Conservation (phyloP, 176 grass and related monocot species). For the Avena sativa region DNA sequence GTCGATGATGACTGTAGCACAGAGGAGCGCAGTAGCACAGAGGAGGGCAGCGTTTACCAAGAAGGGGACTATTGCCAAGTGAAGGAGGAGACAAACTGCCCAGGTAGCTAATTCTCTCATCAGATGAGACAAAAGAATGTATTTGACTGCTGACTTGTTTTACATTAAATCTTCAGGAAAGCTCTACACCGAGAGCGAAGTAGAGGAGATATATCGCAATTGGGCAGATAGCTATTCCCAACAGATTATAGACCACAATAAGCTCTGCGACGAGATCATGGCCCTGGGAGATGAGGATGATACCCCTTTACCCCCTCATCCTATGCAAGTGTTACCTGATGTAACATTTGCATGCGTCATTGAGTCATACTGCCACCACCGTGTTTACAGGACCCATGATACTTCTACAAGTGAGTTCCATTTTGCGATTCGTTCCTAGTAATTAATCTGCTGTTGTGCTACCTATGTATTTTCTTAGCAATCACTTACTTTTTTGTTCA, state of each 20-base stretch:
- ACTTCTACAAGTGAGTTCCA: slow-evolving; percentile 9
- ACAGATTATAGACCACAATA: neutral
- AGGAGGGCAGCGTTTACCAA: no score
- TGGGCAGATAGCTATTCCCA: neutral
- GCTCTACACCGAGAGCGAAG: neutral
- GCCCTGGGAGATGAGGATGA: slow-evolving; percentile 5
- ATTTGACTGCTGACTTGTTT: slow-evolving; percentile 7
- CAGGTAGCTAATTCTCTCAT: slow-evolving; percentile 5
- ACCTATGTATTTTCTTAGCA: neutral
- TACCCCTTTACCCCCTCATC: slow-evolving; percentile 9
- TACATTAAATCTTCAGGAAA: slow-evolving; percentile 5
- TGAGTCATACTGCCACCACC: slow-evolving; percentile 29
- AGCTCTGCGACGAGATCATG: neutral
- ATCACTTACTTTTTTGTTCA: neutral
- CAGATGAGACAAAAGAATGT: neutral
- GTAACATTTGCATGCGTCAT: neutral
- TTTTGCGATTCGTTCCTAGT: neutral
- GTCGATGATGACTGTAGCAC: neutral
- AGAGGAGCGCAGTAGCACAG: neutral
- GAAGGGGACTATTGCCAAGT: neutral
- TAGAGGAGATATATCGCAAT: neutral
- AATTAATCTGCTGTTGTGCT: slow-evolving; percentile 4
- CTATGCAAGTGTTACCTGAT: neutral
- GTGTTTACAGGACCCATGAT: slow-evolving; percentile 10
- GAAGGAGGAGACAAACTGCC: slow-evolving; percentile 4